phyloP scores from a whole-genome alignment of 164 flowering plant species.

The Aristolochia contorta region DNA sequence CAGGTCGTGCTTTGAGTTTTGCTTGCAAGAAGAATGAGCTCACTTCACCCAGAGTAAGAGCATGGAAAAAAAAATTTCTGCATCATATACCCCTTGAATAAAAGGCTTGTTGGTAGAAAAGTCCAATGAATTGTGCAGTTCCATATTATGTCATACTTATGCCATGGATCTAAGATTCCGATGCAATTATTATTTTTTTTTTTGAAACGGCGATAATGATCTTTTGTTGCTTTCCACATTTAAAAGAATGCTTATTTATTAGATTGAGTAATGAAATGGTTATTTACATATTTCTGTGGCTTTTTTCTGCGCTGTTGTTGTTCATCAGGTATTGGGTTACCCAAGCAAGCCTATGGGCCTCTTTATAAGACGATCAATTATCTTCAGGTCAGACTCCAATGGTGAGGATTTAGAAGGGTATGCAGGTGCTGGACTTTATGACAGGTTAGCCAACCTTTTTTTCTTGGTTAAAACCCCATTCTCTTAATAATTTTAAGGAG shows the following conservation, averaged over 20 bases:
- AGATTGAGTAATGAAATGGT: too few species aligned
- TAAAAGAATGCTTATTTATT: too few species aligned
- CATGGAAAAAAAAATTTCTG: background rate
- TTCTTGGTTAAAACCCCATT: background rate
- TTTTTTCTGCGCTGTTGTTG: background rate
- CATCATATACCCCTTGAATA: too few species aligned
- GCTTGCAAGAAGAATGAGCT: conserved; percentile 70
- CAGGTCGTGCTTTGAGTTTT: conserved; percentile 95
- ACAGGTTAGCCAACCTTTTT: conserved; percentile 44
- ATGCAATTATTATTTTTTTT: too few species aligned
- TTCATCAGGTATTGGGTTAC: conserved; percentile 70
- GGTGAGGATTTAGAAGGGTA: conserved; percentile 99
- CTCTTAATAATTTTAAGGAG: too few species aligned
- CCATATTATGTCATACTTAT: too few species aligned
- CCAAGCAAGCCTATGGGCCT: conserved; percentile 97
- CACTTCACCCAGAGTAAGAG: conserved; percentile 61
- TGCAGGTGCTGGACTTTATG: conserved; percentile 99
- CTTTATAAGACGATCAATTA: conserved; percentile 75
- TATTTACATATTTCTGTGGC: too few species aligned
- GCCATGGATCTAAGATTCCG: too few species aligned
- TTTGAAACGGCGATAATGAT: too few species aligned
- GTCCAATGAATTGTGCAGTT: too few species aligned
- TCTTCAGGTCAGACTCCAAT: conserved; percentile 94
- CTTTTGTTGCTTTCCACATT: too few species aligned
- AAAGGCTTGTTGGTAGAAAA: too few species aligned